Conservation (phyloP, 192 early-diverging fungal species). For the Podochytrium sp. region DNA sequence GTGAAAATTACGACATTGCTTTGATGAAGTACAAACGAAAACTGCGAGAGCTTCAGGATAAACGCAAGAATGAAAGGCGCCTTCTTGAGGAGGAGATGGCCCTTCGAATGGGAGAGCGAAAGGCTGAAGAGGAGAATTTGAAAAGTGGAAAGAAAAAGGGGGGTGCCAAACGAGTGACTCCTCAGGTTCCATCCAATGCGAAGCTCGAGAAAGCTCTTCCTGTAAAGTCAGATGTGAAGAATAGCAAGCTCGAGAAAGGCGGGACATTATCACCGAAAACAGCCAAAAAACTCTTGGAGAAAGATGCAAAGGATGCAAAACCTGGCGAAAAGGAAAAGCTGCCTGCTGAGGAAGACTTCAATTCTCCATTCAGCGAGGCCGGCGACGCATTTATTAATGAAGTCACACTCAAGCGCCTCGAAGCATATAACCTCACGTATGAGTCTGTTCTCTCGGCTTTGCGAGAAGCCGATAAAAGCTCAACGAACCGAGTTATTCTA, state of each 20-base stretch:
- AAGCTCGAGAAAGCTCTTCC: conserved; percentile 45
- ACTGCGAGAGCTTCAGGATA: conserved; percentile 55
- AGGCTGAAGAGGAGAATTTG: conserved; percentile 54
- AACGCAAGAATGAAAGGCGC: conserved; percentile 48
- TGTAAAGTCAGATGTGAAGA: conserved; percentile 29
- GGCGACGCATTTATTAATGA: conserved; percentile 49
- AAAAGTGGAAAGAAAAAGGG: conserved; percentile 42
- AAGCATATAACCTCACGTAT: conserved; percentile 38
- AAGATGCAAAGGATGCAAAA: conserved; percentile 12
- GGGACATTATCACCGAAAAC: conserved; percentile 46
- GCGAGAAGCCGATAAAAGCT: conserved; percentile 42
- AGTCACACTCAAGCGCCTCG: conserved; percentile 43
- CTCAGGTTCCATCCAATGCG: conserved; percentile 16
- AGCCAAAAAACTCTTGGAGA: conserved; percentile 27
- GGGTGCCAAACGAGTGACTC: conserved; percentile 25
- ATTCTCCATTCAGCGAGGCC: conserved; percentile 37
- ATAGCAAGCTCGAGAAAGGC: conserved; percentile 17
- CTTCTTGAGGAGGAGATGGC: conserved; percentile 58
- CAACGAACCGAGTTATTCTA: neutral
- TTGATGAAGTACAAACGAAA: conserved; percentile 48
- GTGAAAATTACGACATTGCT: conserved; percentile 50
- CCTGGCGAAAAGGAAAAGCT: conserved; percentile 31
- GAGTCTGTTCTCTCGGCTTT: conserved; percentile 40
- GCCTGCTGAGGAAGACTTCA: conserved; percentile 25
- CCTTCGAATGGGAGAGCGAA: conserved; percentile 47